Base-by-base conservation (phyloP, 495 filamentous ascomycete genomes). In the Penicillium samsonianum region DNA sequence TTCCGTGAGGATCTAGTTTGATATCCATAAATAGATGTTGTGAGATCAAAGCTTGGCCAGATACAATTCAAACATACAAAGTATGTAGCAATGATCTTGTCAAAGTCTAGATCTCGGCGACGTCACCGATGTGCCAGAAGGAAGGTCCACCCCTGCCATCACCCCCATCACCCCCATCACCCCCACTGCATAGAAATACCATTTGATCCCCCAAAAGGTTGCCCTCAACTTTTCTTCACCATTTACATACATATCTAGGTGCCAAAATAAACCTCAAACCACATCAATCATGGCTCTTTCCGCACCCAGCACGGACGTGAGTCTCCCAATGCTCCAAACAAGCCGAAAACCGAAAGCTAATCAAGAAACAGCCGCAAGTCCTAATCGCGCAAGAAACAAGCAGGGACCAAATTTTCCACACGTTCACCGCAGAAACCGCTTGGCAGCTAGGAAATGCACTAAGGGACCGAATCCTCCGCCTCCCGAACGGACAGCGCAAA, bases 361-460 rank as follows among this genome's bases (percentile, higher is more conserved):
- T 37, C 6, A 40, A 49, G 51, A 19, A 17, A 58, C 53, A 83
- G 80, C 67, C 81, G 55, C 68, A 73, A 26, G 63, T 64, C 53
- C 84, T 87, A 31, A 70, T 78, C 40, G 60, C 71, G 35, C 74
- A 73, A 58, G 84, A 87, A 71, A 64, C 72, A 55, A 73, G 69
- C 63, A 30, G 61, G 28, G 71, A 78, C 5, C 77, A 88, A 57
- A 69, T 77, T 41, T 82, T 91, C 65, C 65, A 74, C 35, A 68
- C 77, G 55, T 91, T 92, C 76, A 89, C 86, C 22, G 65, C 81
- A 19, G 72, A 76, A 22, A 85, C 86, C 42, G 89, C 88, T 52
- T 90, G 82, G 83, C 69, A 77, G 12, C 79, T 91, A 25, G 88
- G 88, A 45, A 77, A 73, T 43, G 78, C 82, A 20, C 80, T 91